Conservation (phyloP, 176 grass and related monocot genomes). For the Oryza nivara region DNA sequence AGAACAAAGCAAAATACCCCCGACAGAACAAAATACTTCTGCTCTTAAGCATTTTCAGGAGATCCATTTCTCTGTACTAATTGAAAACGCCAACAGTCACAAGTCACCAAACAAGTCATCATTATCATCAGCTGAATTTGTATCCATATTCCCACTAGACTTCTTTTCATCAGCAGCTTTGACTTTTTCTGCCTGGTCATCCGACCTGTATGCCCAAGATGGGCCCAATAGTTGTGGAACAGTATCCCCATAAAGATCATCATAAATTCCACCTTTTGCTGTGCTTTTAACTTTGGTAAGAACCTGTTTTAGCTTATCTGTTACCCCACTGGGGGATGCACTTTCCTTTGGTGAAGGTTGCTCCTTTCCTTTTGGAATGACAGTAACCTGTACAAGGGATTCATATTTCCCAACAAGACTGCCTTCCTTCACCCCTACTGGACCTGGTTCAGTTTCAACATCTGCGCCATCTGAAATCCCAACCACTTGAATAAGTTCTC, state of each 20-base stretch:
- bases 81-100: conserved; percentile 38
- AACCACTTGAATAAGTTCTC: conserved; percentile 92
- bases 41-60: conserved; percentile 6
- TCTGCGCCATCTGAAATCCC: conserved; percentile 91
- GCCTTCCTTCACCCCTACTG: conserved; percentile 92
- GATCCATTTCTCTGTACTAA: conserved; percentile 11
- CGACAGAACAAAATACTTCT: conserved; percentile 28
- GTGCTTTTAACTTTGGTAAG: conserved; percentile 86
- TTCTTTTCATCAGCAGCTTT: conserved; percentile 38
- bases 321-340: conserved; percentile 69
- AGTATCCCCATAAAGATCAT: conserved; percentile 80
- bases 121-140: conserved; percentile 57
- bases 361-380: conserved; percentile 94
- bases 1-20: conserved; percentile 41
- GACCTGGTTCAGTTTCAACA: conserved; percentile 91
- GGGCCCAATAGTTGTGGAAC: conserved; percentile 53
- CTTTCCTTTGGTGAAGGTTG: conserved; percentile 51
- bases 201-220: conserved; percentile 81
- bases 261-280: conserved; percentile 66
- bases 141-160: background rate
- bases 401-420: conserved; percentile 98
- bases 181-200: conserved; percentile 59
- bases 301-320: conserved; percentile 67
- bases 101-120: conserved; percentile 93
- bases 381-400: conserved; percentile 86